Base-by-base conservation (phyloP, 164 flowering plant genomes). In the Umbilicus rupestris region DNA sequence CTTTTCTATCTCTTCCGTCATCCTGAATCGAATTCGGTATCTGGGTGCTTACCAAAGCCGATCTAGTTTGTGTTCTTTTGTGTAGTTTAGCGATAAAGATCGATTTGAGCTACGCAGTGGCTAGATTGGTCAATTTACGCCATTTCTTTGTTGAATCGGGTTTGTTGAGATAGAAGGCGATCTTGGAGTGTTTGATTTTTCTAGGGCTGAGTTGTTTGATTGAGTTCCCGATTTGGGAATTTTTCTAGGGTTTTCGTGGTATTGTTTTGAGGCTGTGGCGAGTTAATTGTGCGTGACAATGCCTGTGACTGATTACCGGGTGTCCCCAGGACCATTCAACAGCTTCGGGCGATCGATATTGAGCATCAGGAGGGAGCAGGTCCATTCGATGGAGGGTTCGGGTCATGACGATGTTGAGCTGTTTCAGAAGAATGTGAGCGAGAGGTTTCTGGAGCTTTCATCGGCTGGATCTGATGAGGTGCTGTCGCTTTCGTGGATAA, bases 281-380 rank as follows among this genome's bases (percentile, higher is more conserved):
- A 0, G 45, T 29, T 5, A 41, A 58, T 28, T 7, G 63, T 74
- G 77, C 74, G 82, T 81, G 58, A 39, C 28, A 74, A 92, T 88
- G 98, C 96, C 90, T 42, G 81, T 84, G 1, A 88, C 90, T 52
- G 96, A 87, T 33, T 79, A 78, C 55, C 92, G 83, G 50, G 87
- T 85, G 20, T 76, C 86, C 5, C 71, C 88, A 3, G 72, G 78
- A 20, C 73, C 85, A 17, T 71, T 82, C 22, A 59, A 73, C 11
- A 73, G 70, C 14, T 33, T 80, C 5, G 86, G 91, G 26, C 87
- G 90, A 29, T 84, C 96, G 14, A 74, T 90, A 22, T 28, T 90
- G 64, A 85, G 88, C 72, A 69, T 85, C 1, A 75, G 89, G 41
- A 82, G 96, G 1, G 92, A 87, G 37, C 93, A 85, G 67, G 79